Percentiles rank a stretch among this genome's conserved stretches.
These are phyloP conservation scores for Eucommia ulmoides DNA, from an alignment of 257 asterid genomes.

Conservation along the genomic window DNA sequence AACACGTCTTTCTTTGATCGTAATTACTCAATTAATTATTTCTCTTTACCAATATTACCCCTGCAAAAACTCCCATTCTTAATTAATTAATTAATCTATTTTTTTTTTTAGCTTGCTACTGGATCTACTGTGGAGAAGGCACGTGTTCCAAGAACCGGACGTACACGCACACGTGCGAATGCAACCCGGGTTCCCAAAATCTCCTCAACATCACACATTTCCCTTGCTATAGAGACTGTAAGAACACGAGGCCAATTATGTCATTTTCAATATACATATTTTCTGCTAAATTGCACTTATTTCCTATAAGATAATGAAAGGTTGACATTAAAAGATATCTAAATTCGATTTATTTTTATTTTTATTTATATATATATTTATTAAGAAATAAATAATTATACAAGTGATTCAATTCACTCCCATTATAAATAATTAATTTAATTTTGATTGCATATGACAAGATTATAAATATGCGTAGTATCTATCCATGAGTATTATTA, in stretches of 20 bases:
- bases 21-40: constrained; percentile 24
- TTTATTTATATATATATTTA: no score
- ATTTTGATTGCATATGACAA: no score
- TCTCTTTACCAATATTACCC: no score
- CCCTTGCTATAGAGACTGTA: neutral
- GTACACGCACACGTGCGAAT: neutral
- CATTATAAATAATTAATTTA: no score
- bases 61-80: no score
- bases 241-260: neutral
- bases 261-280: neutral
- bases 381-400: no score
- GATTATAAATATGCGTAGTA: no score
- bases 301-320: neutral
- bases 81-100: no score
- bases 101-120: neutral
- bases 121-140: neutral
- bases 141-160: neutral
- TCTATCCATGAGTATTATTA: no score
- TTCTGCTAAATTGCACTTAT: neutral
- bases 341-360: no score
- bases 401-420: no score
- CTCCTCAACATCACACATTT: neutral
- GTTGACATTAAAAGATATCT: neutral
- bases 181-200: neutral
- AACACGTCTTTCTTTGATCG: constrained; percentile 54